Percentiles rank a stretch among this genome's conserved stretches.
Evolutionary conservation across 1,139 yeast species (phyloP).

Genomic region (Pichia sp.): DNA sequence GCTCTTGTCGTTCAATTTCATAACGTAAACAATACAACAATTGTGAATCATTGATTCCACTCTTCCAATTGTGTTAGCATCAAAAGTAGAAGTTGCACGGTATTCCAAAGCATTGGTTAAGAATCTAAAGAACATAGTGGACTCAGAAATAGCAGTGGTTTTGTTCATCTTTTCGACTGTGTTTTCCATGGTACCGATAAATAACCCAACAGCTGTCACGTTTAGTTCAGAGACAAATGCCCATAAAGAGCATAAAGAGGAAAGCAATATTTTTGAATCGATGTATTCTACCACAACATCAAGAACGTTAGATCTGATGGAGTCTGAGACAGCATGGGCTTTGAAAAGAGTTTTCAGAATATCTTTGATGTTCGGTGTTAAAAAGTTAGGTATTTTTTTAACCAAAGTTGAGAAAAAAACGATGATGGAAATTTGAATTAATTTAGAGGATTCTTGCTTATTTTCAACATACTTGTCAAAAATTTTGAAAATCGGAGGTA

Average conservation of each 20-base stretch:
- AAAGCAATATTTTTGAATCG: slow-evolving; percentile 60
- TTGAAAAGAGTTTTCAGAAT: slow-evolving; percentile 55
- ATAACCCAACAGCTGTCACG: slow-evolving; percentile 59
- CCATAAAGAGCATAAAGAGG: slow-evolving; percentile 64
- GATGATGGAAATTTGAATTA: slow-evolving; percentile 62
- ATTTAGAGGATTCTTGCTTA: slow-evolving; percentile 34
- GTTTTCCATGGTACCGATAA: slow-evolving; percentile 59
- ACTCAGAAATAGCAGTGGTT: slow-evolving; percentile 66
- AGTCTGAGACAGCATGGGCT: slow-evolving; percentile 53
- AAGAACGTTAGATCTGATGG: slow-evolving; percentile 63
- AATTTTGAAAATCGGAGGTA: slow-evolving; percentile 66
- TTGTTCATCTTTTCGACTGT: slow-evolving; percentile 66
- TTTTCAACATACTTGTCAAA: slow-evolving; percentile 42
- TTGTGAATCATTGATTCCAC: slow-evolving; percentile 73
- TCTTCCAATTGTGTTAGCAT: slow-evolving; percentile 70
- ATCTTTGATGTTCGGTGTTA: slow-evolving; percentile 63
- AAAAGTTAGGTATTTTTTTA: slow-evolving; percentile 82
- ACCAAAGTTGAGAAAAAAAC: slow-evolving; percentile 71
- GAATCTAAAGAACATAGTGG: slow-evolving; percentile 68
- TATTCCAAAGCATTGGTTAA: slow-evolving; percentile 68
- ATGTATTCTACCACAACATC: slow-evolving; percentile 62
- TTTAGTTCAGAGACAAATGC: slow-evolving; percentile 41
- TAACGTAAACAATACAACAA: slow-evolving; percentile 70
- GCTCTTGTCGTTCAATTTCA: slow-evolving; percentile 88
- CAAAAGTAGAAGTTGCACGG: slow-evolving; percentile 54